Conservation (phyloP, 176 grass and related monocot species). For the bread wheat (Triticum aestivum) region DNA sequence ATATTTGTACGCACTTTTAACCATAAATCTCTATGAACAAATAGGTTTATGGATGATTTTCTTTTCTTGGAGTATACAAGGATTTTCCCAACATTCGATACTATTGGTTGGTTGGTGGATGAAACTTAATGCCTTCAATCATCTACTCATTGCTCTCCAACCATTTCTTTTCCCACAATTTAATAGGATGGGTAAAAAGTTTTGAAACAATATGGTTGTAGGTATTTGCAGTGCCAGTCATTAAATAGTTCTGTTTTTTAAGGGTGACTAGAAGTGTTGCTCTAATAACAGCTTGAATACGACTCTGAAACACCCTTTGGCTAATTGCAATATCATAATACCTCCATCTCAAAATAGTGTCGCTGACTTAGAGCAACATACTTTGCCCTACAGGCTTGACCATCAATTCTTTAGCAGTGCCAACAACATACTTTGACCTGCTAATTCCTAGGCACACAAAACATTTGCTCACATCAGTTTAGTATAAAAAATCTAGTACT, state of each 20-base stretch:
- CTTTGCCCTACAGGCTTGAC: slow-evolving; percentile 37
- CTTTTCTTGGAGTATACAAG: no score
- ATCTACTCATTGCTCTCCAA: neutral
- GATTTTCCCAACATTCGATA: no score
- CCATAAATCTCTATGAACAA: neutral
- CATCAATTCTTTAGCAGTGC: slow-evolving; percentile 62
- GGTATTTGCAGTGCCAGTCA: neutral
- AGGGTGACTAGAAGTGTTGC: neutral
- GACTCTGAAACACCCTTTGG: neutral
- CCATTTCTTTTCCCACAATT: neutral
- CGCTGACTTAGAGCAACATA: no score
- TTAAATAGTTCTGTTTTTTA: neutral
- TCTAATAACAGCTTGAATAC: neutral
- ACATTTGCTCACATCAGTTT: slow-evolving; percentile 4
- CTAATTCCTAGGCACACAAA: neutral
- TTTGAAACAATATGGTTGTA: slow-evolving; percentile 3
- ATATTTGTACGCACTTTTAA: neutral
- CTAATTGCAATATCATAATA: neutral
- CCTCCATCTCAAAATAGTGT: no score
- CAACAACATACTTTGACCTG: slow-evolving; percentile 90
- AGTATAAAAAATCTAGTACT: neutral
- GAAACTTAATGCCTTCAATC: neutral
- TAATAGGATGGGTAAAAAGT: neutral
- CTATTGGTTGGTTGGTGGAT: no score
- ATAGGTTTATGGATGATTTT: neutral